These are phyloP conservation scores for Cydonia oblonga DNA, from an alignment of 331 rosid genomes.

Conservation along the genomic window DNA sequence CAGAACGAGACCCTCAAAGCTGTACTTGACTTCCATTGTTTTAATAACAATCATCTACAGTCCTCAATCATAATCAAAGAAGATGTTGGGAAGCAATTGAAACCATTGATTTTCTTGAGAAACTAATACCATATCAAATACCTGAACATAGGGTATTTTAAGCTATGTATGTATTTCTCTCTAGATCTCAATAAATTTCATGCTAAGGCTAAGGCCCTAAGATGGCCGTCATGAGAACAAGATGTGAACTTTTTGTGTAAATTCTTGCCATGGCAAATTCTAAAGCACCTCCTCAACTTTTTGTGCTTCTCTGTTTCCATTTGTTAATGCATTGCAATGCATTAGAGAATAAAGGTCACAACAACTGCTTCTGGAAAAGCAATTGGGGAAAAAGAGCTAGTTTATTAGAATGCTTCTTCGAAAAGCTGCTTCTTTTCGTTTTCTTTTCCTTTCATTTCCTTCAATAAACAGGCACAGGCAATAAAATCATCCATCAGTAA, in stretches of 20 bases:
- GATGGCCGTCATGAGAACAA: not conserved
- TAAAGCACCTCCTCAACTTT: not conserved
- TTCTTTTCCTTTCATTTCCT: not conserved
- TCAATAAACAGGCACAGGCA: conserved; percentile 6
- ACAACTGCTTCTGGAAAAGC: not conserved
- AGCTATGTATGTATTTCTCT: not conserved
- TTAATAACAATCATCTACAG: not conserved
- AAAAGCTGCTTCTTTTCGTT: not conserved
- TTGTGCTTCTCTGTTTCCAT: not conserved
- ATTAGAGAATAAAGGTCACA: not conserved
- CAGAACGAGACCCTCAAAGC: not conserved
- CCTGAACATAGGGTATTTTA: not conserved
- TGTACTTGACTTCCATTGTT: not conserved
- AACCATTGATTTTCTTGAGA: not conserved
- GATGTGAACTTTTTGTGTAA: not conserved
- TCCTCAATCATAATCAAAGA: not conserved
- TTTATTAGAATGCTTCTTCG: not conserved
- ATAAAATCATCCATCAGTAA: not conserved
- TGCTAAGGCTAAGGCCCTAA: not conserved
- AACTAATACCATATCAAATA: not conserved
- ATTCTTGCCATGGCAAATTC: not conserved
- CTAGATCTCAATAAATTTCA: not conserved
- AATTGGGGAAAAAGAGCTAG: not conserved
- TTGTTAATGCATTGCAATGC: not conserved
- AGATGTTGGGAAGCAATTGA: not conserved